Percentiles rank a stretch among this genome's conserved stretches.
phyloP scores from a whole-genome alignment of 139 green algal species.

The Axilococcus clingmanii region DNA sequence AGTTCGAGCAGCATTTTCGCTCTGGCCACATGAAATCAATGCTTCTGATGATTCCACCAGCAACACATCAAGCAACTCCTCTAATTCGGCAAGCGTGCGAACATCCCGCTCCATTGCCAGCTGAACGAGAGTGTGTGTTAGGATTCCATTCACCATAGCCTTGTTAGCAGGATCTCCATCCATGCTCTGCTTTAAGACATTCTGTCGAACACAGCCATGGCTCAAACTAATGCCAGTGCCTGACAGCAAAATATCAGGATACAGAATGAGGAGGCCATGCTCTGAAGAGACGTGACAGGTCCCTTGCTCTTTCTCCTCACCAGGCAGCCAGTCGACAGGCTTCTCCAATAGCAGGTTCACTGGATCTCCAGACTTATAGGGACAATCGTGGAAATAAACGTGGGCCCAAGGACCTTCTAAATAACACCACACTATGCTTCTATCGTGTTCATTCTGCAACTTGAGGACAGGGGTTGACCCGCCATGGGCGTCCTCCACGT shows the following conservation, averaged over 20 bases:
- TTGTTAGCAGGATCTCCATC: slow-evolving; percentile 20
- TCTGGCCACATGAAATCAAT: too few relatives aligned
- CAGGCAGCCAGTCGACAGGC: too few relatives aligned
- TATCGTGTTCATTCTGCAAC: too few relatives aligned
- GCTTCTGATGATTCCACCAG: too few relatives aligned
- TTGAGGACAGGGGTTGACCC: too few relatives aligned
- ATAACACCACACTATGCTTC: too few relatives aligned
- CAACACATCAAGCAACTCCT: too few relatives aligned
- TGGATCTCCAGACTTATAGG: slow-evolving; percentile 20
- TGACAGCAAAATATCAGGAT: slow-evolving; percentile 64
- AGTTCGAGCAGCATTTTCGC: too few relatives aligned
- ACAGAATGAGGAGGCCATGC: slow-evolving; percentile 49
- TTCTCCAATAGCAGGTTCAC: slow-evolving; percentile 45
- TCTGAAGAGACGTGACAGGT: slow-evolving; percentile 4
- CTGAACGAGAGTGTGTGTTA: slow-evolving; percentile 20
- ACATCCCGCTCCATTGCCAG: too few relatives aligned
- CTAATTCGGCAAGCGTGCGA: too few relatives aligned
- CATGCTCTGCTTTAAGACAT: slow-evolving; percentile 20
- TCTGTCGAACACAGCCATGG: neutral
- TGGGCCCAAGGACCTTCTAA: too few relatives aligned
- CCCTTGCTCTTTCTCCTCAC: slow-evolving; percentile 17
- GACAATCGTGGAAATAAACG: too few relatives aligned
- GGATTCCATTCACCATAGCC: slow-evolving; percentile 10
- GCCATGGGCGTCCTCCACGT: neutral
- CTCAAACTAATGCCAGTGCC: slow-evolving; percentile 3